Evolutionary conservation across 192 early-diverging fungal genomes (phyloP), one percentile per base, ranked within the genome.

Genomic region (Backusella tarrabulga): DNA sequence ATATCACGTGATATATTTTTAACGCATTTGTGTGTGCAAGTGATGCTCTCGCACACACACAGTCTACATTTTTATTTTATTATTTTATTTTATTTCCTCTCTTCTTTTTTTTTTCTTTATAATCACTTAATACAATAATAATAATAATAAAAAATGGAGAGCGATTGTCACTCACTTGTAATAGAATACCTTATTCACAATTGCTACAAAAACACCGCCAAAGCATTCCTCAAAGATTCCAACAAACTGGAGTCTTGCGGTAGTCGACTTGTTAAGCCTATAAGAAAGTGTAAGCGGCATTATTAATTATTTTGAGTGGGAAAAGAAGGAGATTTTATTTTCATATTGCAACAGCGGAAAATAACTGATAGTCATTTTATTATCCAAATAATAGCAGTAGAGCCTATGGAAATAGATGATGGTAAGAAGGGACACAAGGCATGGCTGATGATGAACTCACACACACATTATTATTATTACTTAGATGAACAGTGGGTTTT

Each of bases 171-270:
- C 34, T 46, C 70, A 5, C 14, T 75, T 26, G 66, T 75, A 9
- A 75, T 44, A n/a, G 74, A 75, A 68, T 75, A 75, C 26, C 40
- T 75, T 2, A 63, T 75, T 67, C 56, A 75, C 29, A 68, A 68
- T 15, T 75, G 74, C 12, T 75, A 60, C 32, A 75, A 75, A 66
- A 68, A 75, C 36, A 75, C 74, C 2, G 74, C 74, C 23, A 75
- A 75, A 7, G 74, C 74, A 34, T 67, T 75, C 15, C 26, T 71
- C 1, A 46, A 26, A 19, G 70, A 71, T 29, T 44, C 70, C 5
- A 71, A 26, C 23, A 71, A 40, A 71, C 41, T 71, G 12, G 70
- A 71, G 36, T 23, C 38, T 29, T 71, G 70, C 29, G 6, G 15
- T 17, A 46, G 23, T 35, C 32, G 34, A 6, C 67, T 68, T 35